phyloP scores from a whole-genome alignment of 2,329 filamentous ascomycete species.

The Epichloe typhina region DNA sequence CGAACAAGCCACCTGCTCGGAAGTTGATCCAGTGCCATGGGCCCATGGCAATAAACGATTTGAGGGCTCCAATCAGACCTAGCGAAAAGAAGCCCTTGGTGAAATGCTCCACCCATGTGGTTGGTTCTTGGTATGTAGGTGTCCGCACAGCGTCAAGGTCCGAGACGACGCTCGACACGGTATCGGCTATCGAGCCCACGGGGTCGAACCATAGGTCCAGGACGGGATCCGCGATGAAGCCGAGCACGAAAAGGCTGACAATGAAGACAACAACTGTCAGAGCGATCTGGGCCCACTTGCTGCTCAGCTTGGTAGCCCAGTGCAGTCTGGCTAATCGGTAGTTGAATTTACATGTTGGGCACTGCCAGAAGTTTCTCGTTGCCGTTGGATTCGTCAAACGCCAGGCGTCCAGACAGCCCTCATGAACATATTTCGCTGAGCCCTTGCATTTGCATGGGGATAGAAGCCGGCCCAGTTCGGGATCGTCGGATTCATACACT shows the following conservation, averaged over 20 bases:
- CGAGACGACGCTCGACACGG: conserved; percentile 32
- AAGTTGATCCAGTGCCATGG: conserved; percentile 70
- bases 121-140: conserved; percentile 33
- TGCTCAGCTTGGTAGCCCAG: conserved; percentile 59
- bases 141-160: conserved; percentile 24
- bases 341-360: conserved; percentile 73
- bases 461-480: conserved; percentile 63
- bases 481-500: conserved; percentile 60
- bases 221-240: conserved; percentile 86
- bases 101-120: conserved; percentile 71
- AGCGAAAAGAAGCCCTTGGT: conserved; percentile 82
- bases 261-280: conserved; percentile 64
- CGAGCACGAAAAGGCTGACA: conserved; percentile 63
- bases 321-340: conserved; percentile 68
- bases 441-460: conserved; percentile 91
- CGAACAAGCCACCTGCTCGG: conserved; percentile 44
- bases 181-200: conserved; percentile 43
- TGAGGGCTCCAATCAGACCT: conserved; percentile 73
- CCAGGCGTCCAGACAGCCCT: conserved; percentile 77
- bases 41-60: conserved; percentile 60
- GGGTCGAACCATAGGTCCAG: conserved; percentile 82
- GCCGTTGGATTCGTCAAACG: conserved; percentile 54
- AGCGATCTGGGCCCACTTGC: conserved; percentile 49
- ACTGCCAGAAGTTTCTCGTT: conserved; percentile 68
- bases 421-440: conserved; percentile 85